A percentile compares a stretch with the other conserved stretches of the same genome.
Conservation (phyloP, 768 basidiomycete species). For the Lentinus brumalis region DNA sequence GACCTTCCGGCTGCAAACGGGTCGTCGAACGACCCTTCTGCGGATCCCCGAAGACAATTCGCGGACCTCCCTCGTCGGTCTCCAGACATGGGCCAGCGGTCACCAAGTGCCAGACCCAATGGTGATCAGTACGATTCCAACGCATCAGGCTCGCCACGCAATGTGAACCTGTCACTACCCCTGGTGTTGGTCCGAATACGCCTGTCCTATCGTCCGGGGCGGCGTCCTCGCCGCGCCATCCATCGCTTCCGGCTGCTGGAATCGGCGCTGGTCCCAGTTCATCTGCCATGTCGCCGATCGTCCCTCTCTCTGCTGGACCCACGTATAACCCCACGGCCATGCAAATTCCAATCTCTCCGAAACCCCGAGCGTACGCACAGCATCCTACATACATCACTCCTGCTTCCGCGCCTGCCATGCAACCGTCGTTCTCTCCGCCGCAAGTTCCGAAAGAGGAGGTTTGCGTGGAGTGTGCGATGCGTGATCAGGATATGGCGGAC, state of each 20-base stretch:
- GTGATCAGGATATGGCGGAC: slow-evolving; percentile 97
- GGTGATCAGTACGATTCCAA: slow-evolving; percentile 12
- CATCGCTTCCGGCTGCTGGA: slow-evolving; percentile 43
- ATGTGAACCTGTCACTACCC: slow-evolving; percentile 13
- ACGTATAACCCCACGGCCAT: slow-evolving; percentile 34
- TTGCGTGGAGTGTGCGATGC: slow-evolving; percentile 97
- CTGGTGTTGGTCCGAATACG: slow-evolving; percentile 14
- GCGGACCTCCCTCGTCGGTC: slow-evolving; percentile 10
- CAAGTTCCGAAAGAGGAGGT: slow-evolving; percentile 71
- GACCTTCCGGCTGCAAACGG: slow-evolving; percentile 9
- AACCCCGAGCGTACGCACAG: slow-evolving; percentile 66
- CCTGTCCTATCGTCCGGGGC: slow-evolving; percentile 34
- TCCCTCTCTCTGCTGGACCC: slow-evolving; percentile 49
- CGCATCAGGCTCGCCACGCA: slow-evolving; percentile 6
- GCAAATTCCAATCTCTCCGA: slow-evolving; percentile 65
- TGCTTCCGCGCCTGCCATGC: slow-evolving; percentile 51
- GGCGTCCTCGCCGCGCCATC: slow-evolving; percentile 48
- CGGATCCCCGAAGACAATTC: slow-evolving; percentile 4
- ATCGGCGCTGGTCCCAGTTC: slow-evolving; percentile 33
- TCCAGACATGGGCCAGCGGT: slow-evolving; percentile 30
- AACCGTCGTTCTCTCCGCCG: slow-evolving; percentile 59
- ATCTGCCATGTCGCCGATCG: slow-evolving; percentile 47
- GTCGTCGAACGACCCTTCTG: slow-evolving; percentile 10
- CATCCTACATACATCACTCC: slow-evolving; percentile 79
- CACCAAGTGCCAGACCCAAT: slow-evolving; percentile 12